Percentiles rank a stretch among this genome's conserved stretches.
Evolutionary conservation across 2,329 filamentous ascomycete genomes (phyloP).

Genomic region (Cytospora leucostoma): DNA sequence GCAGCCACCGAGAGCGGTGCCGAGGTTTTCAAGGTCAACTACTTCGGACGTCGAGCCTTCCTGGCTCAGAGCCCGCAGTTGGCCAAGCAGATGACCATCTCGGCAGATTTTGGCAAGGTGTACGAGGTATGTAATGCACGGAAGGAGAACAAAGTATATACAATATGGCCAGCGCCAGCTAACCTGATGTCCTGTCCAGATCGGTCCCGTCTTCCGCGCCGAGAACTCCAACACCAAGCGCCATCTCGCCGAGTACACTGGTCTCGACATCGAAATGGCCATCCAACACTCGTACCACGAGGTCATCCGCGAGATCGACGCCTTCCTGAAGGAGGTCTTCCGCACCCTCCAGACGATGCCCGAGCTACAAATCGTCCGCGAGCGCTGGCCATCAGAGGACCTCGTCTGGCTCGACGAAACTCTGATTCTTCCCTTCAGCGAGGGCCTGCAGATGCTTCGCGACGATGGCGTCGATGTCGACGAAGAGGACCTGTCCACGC

Average conservation of each 20-base stretch:
- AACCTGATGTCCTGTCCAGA: constrained; percentile 36
- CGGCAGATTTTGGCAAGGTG: constrained; percentile 83
- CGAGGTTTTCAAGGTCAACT: constrained; percentile 88
- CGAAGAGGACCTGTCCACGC: constrained; percentile 79
- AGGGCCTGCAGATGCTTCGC: constrained; percentile 79
- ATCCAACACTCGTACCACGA: constrained; percentile 90
- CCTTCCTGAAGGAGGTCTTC: constrained; percentile 72
- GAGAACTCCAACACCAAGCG: constrained; percentile 96
- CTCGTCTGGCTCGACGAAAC: constrained; percentile 87
- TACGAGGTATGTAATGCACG: constrained; percentile 61
- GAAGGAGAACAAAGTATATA: neutral
- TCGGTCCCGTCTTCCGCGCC: constrained; percentile 87
- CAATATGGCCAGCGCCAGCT: neutral
- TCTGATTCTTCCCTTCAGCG: constrained; percentile 75
- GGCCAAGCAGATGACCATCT: constrained; percentile 90
- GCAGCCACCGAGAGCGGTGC: constrained; percentile 89
- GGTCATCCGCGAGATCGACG: constrained; percentile 76
- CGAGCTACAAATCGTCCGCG: constrained; percentile 78
- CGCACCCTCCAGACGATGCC: constrained; percentile 59
- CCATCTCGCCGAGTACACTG: constrained; percentile 92
- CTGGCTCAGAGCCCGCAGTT: constrained; percentile 89
- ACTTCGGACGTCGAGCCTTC: constrained; percentile 86
- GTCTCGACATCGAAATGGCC: constrained; percentile 89
- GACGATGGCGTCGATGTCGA: constrained; percentile 73
- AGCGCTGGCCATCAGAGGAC: constrained; percentile 83